These are phyloP conservation scores for Cyamopsis tetragonoloba DNA, from an alignment of 306 rosid genomes.

Conservation along the genomic window DNA sequence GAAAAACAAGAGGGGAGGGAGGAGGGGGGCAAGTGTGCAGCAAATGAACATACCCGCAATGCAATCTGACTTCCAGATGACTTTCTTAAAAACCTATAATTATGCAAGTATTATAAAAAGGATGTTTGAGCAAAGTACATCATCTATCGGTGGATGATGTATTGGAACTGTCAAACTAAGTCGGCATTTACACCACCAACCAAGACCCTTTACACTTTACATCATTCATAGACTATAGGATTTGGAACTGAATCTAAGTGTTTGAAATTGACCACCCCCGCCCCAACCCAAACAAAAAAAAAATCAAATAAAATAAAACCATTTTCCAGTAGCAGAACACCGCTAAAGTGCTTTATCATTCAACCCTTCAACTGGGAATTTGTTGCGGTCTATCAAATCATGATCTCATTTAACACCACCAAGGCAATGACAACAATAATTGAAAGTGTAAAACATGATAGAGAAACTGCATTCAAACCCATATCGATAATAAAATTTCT, in stretches of 20 bases:
- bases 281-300: too few relatives aligned
- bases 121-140: not conserved
- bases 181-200: too few relatives aligned
- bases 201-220: too few relatives aligned
- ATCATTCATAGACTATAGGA: too few relatives aligned
- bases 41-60: not conserved
- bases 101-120: not conserved
- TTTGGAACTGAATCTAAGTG: too few relatives aligned
- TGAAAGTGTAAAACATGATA: not conserved
- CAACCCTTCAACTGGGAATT: not conserved
- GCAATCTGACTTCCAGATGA: not conserved
- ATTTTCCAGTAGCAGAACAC: not conserved
- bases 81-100: not conserved
- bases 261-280: not conserved
- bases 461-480: slow-evolving; percentile 2
- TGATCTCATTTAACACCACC: not conserved
- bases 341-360: not conserved
- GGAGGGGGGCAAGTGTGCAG: not conserved
- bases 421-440: not conserved
- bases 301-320: not conserved
- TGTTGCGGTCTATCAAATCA: not conserved
- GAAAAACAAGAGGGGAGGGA: not conserved
- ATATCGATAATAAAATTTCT: not conserved
- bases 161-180: not conserved
- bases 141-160: not conserved